phyloP scores from a whole-genome alignment of 2,329 filamentous ascomycete genomes.

The Parastagonospora avenae region DNA sequence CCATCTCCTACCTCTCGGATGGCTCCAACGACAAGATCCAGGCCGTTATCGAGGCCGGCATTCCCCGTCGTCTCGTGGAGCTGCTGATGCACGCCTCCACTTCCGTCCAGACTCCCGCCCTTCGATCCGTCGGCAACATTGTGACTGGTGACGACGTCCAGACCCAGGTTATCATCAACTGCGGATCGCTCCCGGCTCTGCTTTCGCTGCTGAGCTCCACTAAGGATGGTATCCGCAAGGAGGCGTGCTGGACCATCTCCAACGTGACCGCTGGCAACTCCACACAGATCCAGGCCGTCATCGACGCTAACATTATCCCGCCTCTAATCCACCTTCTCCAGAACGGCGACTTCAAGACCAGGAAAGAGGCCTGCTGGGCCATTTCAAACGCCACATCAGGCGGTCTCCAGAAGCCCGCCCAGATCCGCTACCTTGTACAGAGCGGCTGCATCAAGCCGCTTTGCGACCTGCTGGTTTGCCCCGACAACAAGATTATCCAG shows the following conservation, averaged over 20 bases:
- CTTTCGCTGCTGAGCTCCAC: constrained; percentile 92
- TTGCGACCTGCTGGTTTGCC: constrained; percentile 92
- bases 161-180: constrained; percentile 99
- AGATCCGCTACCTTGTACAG: constrained; percentile 92
- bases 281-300: constrained; percentile 93
- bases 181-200: constrained; percentile 88
- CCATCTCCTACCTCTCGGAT: constrained; percentile 97
- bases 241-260: constrained; percentile 99
- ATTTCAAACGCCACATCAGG: constrained; percentile 98
- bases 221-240: constrained; percentile 98
- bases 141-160: constrained; percentile 98
- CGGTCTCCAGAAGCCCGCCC: constrained; percentile 96
- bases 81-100: constrained; percentile 98
- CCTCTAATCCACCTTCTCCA: constrained; percentile 94
- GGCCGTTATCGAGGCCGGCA: constrained; percentile 97
- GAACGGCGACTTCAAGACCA: constrained; percentile 97
- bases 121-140: constrained; percentile 97
- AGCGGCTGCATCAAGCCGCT: constrained; percentile 97
- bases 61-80: constrained; percentile 94
- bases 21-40: constrained; percentile 99
- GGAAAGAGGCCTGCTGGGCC: constrained; percentile 99
- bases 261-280: constrained; percentile 99
- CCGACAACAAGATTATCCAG: constrained; percentile 99
- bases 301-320: constrained; percentile 96
- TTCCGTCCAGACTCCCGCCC: constrained; percentile 95